These are phyloP conservation scores for Fusarium dimerum DNA, from an alignment of 2,329 filamentous ascomycete species.

Conservation along the genomic window DNA sequence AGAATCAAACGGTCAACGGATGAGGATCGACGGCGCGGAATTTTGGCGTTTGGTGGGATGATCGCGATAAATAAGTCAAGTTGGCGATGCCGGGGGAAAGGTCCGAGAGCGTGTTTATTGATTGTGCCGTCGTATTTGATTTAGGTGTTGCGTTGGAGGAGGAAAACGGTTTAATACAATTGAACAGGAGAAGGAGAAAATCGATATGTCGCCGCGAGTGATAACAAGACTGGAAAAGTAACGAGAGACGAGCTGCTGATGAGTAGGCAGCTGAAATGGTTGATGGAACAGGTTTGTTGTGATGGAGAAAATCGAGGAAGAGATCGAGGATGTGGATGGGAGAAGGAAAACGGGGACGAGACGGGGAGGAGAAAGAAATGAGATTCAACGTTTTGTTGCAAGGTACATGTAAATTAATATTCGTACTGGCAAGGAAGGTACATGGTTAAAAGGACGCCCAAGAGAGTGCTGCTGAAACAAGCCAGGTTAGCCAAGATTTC, in stretches of 20 bases:
- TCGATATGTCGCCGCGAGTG: constrained; percentile 7
- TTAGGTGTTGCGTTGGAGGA: neutral
- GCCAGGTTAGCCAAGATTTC: neutral
- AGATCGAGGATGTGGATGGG: neutral
- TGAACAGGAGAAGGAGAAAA: constrained; percentile 5
- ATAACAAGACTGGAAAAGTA: constrained; percentile 9
- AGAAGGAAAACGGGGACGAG: constrained; percentile 22
- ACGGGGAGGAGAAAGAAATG: constrained; percentile 21
- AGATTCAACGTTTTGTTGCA: constrained; percentile 4
- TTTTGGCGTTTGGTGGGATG: neutral
- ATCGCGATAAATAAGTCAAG: neutral
- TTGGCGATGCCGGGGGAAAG: neutral
- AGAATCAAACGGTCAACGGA: constrained; percentile 12
- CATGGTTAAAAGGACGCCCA: too few species aligned
- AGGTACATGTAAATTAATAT: constrained; percentile 5
- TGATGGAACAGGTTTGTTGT: constrained; percentile 11
- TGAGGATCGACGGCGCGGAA: constrained; percentile 5
- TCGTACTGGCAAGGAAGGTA: neutral
- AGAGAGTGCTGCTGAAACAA: neutral
- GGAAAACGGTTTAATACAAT: constrained; percentile 5
- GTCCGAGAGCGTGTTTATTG: neutral
- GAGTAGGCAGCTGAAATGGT: constrained; percentile 11
- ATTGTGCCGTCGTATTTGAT: neutral
- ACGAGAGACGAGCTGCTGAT: constrained; percentile 14
- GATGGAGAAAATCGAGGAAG: constrained; percentile 11